These are phyloP conservation scores for Trebouxia sp. DNA, from an alignment of 139 green algal genomes.

Conservation along the genomic window DNA sequence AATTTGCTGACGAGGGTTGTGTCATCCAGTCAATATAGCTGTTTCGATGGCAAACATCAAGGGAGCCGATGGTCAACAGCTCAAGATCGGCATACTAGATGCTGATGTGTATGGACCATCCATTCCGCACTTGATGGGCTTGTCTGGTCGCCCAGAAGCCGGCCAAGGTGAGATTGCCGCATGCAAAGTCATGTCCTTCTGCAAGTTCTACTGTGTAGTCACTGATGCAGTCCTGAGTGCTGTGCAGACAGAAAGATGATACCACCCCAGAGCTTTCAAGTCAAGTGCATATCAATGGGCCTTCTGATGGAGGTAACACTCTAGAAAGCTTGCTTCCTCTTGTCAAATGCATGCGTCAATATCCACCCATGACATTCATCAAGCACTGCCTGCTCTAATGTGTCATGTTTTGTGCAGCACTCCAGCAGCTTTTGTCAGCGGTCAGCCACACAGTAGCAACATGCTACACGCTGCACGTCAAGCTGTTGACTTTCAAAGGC, in stretches of 20 bases:
- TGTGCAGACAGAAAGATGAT: constrained; percentile 51
- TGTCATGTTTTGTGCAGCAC: no score
- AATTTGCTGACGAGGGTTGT: neutral
- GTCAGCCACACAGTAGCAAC: no score
- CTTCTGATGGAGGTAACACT: constrained; percentile 76
- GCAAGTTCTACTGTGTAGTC: no score
- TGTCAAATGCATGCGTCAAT: no score
- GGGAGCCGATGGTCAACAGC: constrained; percentile 2
- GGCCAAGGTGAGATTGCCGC: neutral
- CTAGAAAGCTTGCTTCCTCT: no score
- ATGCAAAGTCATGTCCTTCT: no score
- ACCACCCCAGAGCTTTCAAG: constrained; percentile 74
- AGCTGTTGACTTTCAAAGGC: no score
- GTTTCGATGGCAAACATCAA: constrained; percentile 67
- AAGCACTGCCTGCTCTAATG: no score
- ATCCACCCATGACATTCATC: neutral
- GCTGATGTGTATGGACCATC: constrained; percentile 93
- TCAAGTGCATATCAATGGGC: constrained; percentile 88
- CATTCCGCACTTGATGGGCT: constrained; percentile 81
- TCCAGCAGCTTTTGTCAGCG: no score
- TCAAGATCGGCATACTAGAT: constrained; percentile 88
- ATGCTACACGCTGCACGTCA: neutral
- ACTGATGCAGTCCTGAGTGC: no score
- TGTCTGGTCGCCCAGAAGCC: constrained; percentile 60
- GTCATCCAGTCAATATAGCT: constrained; percentile 91